phyloP scores from a whole-genome alignment of 371 early-diverging fungal genomes.

The Nematocida major region DNA sequence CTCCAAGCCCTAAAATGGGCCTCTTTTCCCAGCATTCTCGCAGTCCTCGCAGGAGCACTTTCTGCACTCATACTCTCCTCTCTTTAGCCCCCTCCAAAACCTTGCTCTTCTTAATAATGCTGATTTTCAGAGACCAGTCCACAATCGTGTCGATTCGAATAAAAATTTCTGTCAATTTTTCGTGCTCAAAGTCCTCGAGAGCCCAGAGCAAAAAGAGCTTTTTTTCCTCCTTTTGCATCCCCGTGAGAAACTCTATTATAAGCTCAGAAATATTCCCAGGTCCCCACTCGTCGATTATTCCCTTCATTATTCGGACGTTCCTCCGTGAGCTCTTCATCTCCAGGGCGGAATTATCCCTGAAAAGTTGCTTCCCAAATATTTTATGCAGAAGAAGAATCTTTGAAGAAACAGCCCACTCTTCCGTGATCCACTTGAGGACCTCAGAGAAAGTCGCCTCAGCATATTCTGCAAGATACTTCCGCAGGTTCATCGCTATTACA shows the following conservation, averaged over 20 bases:
- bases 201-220: slow-evolving; percentile 3
- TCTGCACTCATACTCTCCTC: neutral
- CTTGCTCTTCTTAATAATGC: slow-evolving; percentile 33
- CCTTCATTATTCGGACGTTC: slow-evolving; percentile 3
- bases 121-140: slow-evolving; percentile 38
- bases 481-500: slow-evolving; percentile 59
- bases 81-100: neutral
- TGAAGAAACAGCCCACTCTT: slow-evolving; percentile 64
- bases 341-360: neutral
- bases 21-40: neutral
- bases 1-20: neutral
- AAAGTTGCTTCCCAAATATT: slow-evolving; percentile 34
- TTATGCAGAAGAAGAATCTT: slow-evolving; percentile 61
- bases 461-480: slow-evolving; percentile 63
- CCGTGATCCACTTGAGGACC: slow-evolving; percentile 66
- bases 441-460: slow-evolving; percentile 54
- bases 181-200: neutral
- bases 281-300: slow-evolving; percentile 8
- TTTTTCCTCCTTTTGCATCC: slow-evolving; percentile 32
- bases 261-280: slow-evolving; percentile 6
- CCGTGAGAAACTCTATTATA: slow-evolving; percentile 8
- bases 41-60: neutral
- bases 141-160: slow-evolving; percentile 31
- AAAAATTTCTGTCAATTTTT: slow-evolving; percentile 37
- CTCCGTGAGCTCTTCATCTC: neutral